Conservation (phyloP, 768 basidiomycete species). For the Ramaria rubella region DNA sequence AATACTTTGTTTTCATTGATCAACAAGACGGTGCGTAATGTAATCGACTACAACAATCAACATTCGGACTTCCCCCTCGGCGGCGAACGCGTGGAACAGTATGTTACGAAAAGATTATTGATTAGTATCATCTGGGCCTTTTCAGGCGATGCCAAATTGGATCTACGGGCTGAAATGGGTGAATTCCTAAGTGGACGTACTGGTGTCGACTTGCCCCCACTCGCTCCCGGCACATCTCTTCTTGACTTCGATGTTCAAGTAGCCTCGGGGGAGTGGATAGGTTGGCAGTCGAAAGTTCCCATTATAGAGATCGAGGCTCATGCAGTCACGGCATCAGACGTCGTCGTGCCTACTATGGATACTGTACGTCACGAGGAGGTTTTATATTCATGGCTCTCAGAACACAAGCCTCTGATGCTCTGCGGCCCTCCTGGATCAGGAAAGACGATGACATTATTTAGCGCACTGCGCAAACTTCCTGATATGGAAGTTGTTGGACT, state of each 20-base stretch:
- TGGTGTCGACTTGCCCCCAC: constrained; percentile 80
- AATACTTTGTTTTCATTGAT: constrained; percentile 95
- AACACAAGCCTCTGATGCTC: constrained; percentile 96
- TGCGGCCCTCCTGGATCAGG: constrained; percentile 99
- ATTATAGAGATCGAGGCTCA: constrained; percentile 96
- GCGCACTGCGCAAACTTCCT: constrained; percentile 91
- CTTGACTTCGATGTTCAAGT: constrained; percentile 96
- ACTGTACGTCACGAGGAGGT: constrained; percentile 98
- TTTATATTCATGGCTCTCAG: constrained; percentile 96
- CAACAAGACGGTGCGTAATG: constrained; percentile 91
- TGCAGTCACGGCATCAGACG: constrained; percentile 89
- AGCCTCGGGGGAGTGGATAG: constrained; percentile 74
- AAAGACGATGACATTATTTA: constrained; percentile 99
- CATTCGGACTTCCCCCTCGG: constrained; percentile 92
- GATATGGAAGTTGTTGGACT: constrained; percentile 99
- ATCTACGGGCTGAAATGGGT: constrained; percentile 83
- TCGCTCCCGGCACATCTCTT: constrained; percentile 71
- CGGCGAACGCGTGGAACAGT: constrained; percentile 80
- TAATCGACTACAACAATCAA: constrained; percentile 91
- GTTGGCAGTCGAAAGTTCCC: constrained; percentile 91
- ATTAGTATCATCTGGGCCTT: constrained; percentile 97
- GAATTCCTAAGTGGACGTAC: constrained; percentile 79
- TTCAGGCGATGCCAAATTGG: constrained; percentile 91
- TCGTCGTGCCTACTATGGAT: constrained; percentile 97
- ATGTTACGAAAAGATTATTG: constrained; percentile 82